Evolutionary conservation across 1,284 basidiomycete genomes (phyloP), one percentile per base, ranked within the genome.

Genomic region (Gymnopus androsaceus): DNA sequence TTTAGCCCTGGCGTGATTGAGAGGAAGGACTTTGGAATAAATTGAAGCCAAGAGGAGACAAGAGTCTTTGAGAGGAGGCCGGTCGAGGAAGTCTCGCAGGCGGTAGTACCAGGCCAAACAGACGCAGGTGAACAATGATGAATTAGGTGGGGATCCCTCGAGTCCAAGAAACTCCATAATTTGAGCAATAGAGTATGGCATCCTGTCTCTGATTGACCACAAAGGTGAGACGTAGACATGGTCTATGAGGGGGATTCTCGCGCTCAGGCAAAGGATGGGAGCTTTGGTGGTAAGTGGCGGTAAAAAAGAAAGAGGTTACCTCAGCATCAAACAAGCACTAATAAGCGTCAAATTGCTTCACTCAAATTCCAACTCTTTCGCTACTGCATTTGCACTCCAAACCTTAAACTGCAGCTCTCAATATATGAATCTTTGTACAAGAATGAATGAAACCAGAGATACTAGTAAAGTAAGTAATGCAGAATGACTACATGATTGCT

Each of bases 171-270:
- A 96, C 73, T 96, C 92, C 90, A 98, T 97, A 72, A 98, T 94
- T 61, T 95, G 87, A 47, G 91, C 95, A 49, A 98, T 87, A 47
- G 90, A 93, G 73, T 97, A 98, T 55, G 93, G 93, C 40, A 93
- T 90, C 67, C 94, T 93, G 67, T 95, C 93, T 56, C 95, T 86
- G 55, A 90, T 82, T 50, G 90, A 83, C 94, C 94, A 97, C 60
- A 85, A 88, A 14, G 92, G 89, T 30, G 94, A 94, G 72, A 94
- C 92, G 72, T 98, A 98, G 67, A 97, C 94, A 76, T 97, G 93
- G 73, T 98, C 95, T 95, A 69, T 49, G 11, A 34, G 31, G 38
- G 61, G n/a, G n/a, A n/a, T n/a, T n/a, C n/a, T n/a, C n/a, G n/a
- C n/a, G n/a, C n/a, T n/a, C n/a, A n/a, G n/a, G n/a, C n/a, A n/a